Evolutionary conservation across 2,329 filamentous ascomycete species (phyloP), one percentile per base, ranked within the genome.

Genomic region (Beauveria sp.): DNA sequence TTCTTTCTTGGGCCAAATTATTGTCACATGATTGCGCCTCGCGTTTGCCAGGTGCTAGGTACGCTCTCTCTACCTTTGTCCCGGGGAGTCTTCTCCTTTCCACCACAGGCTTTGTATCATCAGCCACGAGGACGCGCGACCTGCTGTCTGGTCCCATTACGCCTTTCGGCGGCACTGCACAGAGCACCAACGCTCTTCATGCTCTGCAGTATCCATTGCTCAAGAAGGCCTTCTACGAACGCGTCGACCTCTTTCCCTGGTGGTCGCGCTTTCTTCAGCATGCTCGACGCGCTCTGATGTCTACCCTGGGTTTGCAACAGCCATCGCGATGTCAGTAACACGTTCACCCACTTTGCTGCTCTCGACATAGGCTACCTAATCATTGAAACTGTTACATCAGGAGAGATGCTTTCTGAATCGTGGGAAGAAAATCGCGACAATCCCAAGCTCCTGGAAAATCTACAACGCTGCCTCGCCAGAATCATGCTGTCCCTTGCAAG

Each of bases 401-500:
- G 65, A 40, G 40, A 52, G 14, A 62, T 65, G 61, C 65, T 67
- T 18, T 66, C 66, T 2, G 61, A 64, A 57, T 63, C 64, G 3
- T 68, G 63, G 65, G 57, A 62, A 8, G 57, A 59, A 5, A 55
- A 62, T n/a, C 56, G 62, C 12, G 7, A 61, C 26, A 60, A 14
- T 22, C 5, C 43, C 6, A 34, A 34, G 30, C 44, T 34, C 12
- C 28, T 48, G 4, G n/a, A 55, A 3, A 61, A 61, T 34, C 4
- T 61, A 37, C 52, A 56, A 12, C 4, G 62, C 44, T 67, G 67
- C 46, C 59, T 74, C 22, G 64, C 70, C 7, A 64, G 63, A 6
- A 62, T 69, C 22, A 70, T 72, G 52, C 59, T 72, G 7, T 64
- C 66, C 0, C 65, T 72, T 5, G 67, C 71, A 0, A 66, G 67